Evolutionary conservation across 257 asterid species (phyloP).

Genomic region (Jasminum sambac): DNA sequence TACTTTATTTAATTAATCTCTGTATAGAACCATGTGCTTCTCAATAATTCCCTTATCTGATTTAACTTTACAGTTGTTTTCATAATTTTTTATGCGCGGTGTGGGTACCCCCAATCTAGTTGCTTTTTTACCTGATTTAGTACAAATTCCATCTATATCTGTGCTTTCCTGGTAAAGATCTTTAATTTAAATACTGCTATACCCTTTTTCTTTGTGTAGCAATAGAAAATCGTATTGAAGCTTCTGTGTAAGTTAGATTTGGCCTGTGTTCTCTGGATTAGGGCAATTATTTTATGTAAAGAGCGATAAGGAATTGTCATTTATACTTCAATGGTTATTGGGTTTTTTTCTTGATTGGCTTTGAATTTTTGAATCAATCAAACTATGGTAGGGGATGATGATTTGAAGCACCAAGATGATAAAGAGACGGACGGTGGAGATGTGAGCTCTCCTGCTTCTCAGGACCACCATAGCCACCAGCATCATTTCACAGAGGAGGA

Average conservation of each 20-base stretch:
- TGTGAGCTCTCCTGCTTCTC: conserved; percentile 37
- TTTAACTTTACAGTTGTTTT: conserved; percentile 36
- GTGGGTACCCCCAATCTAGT: conserved; percentile 36
- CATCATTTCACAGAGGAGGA: conserved; percentile 38
- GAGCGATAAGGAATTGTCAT: neutral
- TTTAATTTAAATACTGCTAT: conserved; percentile 1
- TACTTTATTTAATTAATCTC: conserved; percentile 16
- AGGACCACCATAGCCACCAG: conserved; percentile 30
- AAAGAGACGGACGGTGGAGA: conserved; percentile 44
- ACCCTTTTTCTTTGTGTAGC: neutral
- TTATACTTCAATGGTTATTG: neutral
- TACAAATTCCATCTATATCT: conserved; percentile 7
- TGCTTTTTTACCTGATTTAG: conserved; percentile 25
- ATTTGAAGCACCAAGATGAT: conserved; percentile 35
- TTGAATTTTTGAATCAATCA: conserved; percentile 25
- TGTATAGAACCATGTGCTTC: conserved; percentile 33
- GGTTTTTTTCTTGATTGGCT: neutral
- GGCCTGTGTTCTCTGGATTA: neutral
- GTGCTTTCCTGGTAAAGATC: conserved; percentile 14
- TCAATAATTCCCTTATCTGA: conserved; percentile 25
- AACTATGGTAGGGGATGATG: conserved; percentile 54
- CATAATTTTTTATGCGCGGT: conserved; percentile 24
- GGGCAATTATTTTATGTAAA: conserved; percentile 4
- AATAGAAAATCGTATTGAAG: conserved; percentile 6
- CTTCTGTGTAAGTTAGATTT: neutral